Base-by-base conservation (phyloP, 2,329 filamentous ascomycete genomes). In the Sclerotinia sclerotiorum region DNA sequence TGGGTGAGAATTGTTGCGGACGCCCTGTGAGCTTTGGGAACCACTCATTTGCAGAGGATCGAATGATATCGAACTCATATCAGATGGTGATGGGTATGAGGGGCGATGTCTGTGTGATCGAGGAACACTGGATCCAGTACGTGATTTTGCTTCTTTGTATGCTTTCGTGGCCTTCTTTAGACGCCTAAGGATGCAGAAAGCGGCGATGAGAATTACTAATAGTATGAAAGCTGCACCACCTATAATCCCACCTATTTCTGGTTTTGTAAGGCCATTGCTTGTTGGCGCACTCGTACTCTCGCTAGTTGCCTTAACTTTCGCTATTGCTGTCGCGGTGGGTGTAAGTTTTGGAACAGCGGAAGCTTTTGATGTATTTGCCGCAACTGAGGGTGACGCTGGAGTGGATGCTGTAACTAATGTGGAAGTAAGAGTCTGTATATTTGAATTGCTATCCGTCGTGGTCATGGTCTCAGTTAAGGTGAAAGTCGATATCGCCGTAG, bases 171-270 rank as follows among this genome's bases (percentile, higher is more conserved):
- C 73, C 24, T 70, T 69, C 46, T 75, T 84, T 21, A 87, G 79
- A 13, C 81, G 82, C 1, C 82, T 80, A 57, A 87, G 79, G 58
- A 87, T 81, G 61, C 85, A 76, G 69, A 79, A 82, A 2, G 84
- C 79, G 0, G 80, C 80, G 2, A 80, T 77, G 7, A 87, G 51
- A 15, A 87, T 79, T 35, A 82, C 77, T 1, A 84, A 67, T 2
- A 88, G 77, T 15, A 87, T 74, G 0, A 79, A 80, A 3, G 84
- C 77, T 17, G 82, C 82, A 1, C 84, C 85, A 2, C 81, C 83
- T 46, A 87, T 80, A 29, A 87, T 85, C 2, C 85, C 86, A 3
- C 82, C 85, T 2, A 88, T 77, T 35, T 82, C 78, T n/a, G 71
- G 60, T 8, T 69, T 74, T 29, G 73, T 72, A 27, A 76, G 70